Percentiles rank a stretch among this genome's conserved stretches.
Conservation (phyloP, 805 yeast genomes). For the Danielia reshetovae region DNA sequence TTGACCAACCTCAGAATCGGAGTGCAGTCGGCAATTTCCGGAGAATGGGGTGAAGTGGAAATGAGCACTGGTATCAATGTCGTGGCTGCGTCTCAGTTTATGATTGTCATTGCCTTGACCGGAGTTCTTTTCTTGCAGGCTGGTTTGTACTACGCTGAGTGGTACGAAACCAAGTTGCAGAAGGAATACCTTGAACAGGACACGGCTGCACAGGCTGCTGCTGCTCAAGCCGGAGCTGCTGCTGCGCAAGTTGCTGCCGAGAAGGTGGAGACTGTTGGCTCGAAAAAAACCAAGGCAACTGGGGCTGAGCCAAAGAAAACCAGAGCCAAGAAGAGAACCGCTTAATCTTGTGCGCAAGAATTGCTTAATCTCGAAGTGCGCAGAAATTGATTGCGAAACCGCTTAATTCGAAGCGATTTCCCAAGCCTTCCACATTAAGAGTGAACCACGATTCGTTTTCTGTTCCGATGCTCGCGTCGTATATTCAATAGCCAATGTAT, state of each 20-base stretch:
- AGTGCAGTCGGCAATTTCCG: slow-evolving; percentile 58
- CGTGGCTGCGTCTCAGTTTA: slow-evolving; percentile 82
- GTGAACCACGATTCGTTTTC: no score
- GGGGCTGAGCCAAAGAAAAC: slow-evolving; percentile 10
- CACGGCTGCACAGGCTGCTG: slow-evolving; percentile 21
- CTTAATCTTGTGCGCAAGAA: neutral
- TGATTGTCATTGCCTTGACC: slow-evolving; percentile 63
- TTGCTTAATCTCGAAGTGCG: no score
- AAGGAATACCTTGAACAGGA: slow-evolving; percentile 26
- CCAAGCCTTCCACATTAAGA: no score
- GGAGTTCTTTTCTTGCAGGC: slow-evolving; percentile 85
- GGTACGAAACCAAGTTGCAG: slow-evolving; percentile 44
- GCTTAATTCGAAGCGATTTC: no score
- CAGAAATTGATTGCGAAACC: no score
- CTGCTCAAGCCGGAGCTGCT: slow-evolving; percentile 5
- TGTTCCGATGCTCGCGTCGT: no score
- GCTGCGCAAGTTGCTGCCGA: slow-evolving; percentile 2
- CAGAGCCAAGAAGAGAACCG: slow-evolving; percentile 16
- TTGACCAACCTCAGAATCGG: slow-evolving; percentile 86
- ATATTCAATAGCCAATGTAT: no score
- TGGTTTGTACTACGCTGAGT: slow-evolving; percentile 83
- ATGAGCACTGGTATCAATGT: slow-evolving; percentile 83
- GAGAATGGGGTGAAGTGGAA: slow-evolving; percentile 93
- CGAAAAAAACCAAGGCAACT: slow-evolving; percentile 3
- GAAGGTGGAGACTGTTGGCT: neutral